Evolutionary conservation across 306 rosid species (phyloP).

Genomic region (Coriaria nepalensis): DNA sequence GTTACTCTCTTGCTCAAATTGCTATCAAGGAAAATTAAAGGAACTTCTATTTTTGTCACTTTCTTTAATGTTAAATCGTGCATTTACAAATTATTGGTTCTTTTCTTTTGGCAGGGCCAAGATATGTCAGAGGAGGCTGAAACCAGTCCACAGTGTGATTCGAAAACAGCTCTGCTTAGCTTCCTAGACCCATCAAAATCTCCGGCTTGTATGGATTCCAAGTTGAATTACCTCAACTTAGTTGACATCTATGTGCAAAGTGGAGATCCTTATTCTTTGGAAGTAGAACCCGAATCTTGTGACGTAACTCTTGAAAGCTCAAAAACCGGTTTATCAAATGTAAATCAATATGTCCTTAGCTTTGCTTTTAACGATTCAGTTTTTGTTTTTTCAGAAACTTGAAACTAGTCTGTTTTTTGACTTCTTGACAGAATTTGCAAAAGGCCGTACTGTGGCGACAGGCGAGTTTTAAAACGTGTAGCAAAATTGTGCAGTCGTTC

Average conservation of each 20-base stretch:
- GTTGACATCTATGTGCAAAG: slow-evolving; percentile 39
- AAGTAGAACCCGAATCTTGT: slow-evolving; percentile 37
- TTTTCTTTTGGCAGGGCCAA: slow-evolving; percentile 36
- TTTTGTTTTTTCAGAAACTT: slow-evolving; percentile 9
- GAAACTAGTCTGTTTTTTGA: slow-evolving; percentile 5
- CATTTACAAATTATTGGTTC: slow-evolving; percentile 8
- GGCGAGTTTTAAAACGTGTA: slow-evolving; percentile 44
- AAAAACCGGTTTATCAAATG: slow-evolving; percentile 42
- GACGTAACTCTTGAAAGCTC: slow-evolving; percentile 47
- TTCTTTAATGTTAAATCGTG: slow-evolving; percentile 3
- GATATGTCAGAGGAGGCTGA: slow-evolving; percentile 43
- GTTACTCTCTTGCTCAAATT: background rate
- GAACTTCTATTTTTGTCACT: slow-evolving; percentile 26
- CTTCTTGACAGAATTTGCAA: slow-evolving; percentile 34
- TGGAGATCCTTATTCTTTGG: slow-evolving; percentile 38
- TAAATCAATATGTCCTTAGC: slow-evolving; percentile 25
- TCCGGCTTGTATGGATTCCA: slow-evolving; percentile 31
- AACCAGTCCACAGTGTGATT: slow-evolving; percentile 28
- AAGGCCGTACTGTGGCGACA: slow-evolving; percentile 50
- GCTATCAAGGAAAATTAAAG: slow-evolving; percentile 3
- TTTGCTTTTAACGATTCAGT: slow-evolving; percentile 9
- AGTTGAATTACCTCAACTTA: slow-evolving; percentile 44
- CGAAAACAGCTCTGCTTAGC: slow-evolving; percentile 45
- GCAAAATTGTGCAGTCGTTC: slow-evolving; percentile 41
- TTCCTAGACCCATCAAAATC: slow-evolving; percentile 43